phyloP scores from a whole-genome alignment of 2,329 filamentous ascomycete genomes.

The Triangularia verruculosa region DNA sequence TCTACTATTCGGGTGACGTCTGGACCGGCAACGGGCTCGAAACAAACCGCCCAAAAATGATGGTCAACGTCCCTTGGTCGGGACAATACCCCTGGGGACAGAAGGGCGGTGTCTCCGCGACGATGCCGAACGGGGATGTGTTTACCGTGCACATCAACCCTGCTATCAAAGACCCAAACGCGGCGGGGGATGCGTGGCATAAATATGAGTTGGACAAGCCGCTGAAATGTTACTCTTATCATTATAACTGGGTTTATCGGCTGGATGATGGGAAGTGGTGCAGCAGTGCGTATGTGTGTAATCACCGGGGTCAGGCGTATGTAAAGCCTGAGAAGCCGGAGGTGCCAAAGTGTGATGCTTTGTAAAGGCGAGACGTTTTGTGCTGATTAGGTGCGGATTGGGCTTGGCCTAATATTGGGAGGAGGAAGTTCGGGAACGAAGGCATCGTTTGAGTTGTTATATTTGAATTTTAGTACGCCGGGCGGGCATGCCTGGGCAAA shows the following conservation, averaged over 20 bases:
- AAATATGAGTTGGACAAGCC: constrained; percentile 8
- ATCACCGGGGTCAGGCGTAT: constrained; percentile 4
- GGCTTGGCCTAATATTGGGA: too few species aligned
- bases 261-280: constrained; percentile 13
- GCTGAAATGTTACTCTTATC: constrained; percentile 12
- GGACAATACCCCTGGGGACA: constrained; percentile 9
- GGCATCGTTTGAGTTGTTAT: too few species aligned
- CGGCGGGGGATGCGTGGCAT: constrained; percentile 9
- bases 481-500: too few species aligned
- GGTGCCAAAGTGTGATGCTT: neutral
- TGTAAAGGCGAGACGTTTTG: neutral
- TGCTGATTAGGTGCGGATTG: too few species aligned
- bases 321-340: too few species aligned
- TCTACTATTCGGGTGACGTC: constrained; percentile 7
- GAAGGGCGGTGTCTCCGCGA: neutral
- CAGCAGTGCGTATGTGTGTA: constrained; percentile 12
- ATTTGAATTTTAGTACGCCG: too few species aligned
- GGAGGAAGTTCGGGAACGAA: too few species aligned
- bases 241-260: constrained; percentile 2
- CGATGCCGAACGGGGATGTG: constrained; percentile 8
- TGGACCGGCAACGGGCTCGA: constrained; percentile 5
- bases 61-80: constrained; percentile 13
- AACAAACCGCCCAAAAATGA: neutral
- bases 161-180: constrained; percentile 7
- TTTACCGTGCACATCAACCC: constrained; percentile 8